Conservation (phyloP, 225 moss, liverwort and hornwort species). For the Takakia lepidozioides region DNA sequence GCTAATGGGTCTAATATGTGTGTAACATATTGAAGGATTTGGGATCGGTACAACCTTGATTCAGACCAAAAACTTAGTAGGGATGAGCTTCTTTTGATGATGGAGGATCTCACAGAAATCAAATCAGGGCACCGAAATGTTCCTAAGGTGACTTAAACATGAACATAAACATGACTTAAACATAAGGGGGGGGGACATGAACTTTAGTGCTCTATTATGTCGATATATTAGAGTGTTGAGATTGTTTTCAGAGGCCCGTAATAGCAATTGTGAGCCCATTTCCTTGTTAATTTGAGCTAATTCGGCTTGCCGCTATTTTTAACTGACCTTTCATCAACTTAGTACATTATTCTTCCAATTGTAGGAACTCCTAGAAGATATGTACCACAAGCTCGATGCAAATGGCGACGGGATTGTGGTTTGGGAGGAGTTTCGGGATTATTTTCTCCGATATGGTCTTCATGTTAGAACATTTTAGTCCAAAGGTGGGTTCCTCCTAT, state of each 20-base stretch:
- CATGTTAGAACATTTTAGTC: constrained; percentile 48
- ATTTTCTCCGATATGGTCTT: constrained; percentile 56
- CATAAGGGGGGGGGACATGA: background rate
- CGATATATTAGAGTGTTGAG: too few species aligned
- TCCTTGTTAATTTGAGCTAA: too few species aligned
- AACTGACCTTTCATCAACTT: too few species aligned
- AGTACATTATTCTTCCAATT: too few species aligned
- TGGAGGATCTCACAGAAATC: constrained; percentile 86
- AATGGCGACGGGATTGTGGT: constrained; percentile 66
- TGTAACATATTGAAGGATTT: constrained; percentile 47
- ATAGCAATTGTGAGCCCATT: too few species aligned
- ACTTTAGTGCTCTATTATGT: too few species aligned
- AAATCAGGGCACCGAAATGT: constrained; percentile 70
- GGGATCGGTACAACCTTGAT: constrained; percentile 71
- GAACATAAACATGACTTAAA: background rate
- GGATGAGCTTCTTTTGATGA: constrained; percentile 67
- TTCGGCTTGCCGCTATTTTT: too few species aligned
- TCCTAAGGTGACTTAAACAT: constrained; percentile 44
- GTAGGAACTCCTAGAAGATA: constrained; percentile 66
- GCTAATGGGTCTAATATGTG: background rate
- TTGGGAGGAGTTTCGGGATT: constrained; percentile 65
- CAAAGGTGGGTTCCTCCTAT: too few species aligned
- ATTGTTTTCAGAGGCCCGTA: too few species aligned
- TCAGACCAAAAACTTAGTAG: constrained; percentile 51
- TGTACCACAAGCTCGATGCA: constrained; percentile 71